Evolutionary conservation across 1,284 basidiomycete genomes (phyloP), one percentile per base, ranked within the genome.

Genomic region (Heimioporus retisporus): DNA sequence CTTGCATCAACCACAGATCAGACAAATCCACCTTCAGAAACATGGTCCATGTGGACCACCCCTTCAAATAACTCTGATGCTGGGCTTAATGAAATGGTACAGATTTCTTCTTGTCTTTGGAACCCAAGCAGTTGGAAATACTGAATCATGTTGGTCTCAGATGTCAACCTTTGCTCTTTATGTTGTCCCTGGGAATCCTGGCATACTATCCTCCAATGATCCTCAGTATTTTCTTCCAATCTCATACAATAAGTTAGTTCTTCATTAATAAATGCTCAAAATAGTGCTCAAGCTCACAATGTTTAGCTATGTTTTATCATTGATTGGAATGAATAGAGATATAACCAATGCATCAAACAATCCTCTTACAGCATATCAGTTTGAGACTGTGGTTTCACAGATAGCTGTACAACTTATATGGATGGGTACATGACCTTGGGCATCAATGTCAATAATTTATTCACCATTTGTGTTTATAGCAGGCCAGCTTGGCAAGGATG

Each of bases 11-110:
- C 35, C 10, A 7, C 21, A 5, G 48, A 25, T 18, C 50, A 42
- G 14, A 48, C 18, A 53, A 40, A 43, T 18, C 6, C 13, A 25
- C 18, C 40, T 6, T 21, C 59, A 14, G 35, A 42, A 13, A 18
- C 18, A 42, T 60, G 59, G 59, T 53, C 59, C 18, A 11, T 53
- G 48, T 60, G 59, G 59, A 42, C n/a, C 14, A 18, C n/a, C n/a
- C n/a, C 31, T 18, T 23, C 40, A 40, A 53, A 42, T 28, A 5
- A n/a, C 3, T 28, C 14, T 8, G 50, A 18, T 21, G 53, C 50
- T 5, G 31, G 51, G 14, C 35, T 60, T 43, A 25, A 40, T 25
- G 11, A 13, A 50, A 60, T 60, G 48, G 59, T 53, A 60, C 2
- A n/a, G 6, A 14, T 43, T 14, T 5, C 40, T 21, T 19, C 53